Conservation (phyloP, 164 flowering plant species). For the Santalum album region DNA sequence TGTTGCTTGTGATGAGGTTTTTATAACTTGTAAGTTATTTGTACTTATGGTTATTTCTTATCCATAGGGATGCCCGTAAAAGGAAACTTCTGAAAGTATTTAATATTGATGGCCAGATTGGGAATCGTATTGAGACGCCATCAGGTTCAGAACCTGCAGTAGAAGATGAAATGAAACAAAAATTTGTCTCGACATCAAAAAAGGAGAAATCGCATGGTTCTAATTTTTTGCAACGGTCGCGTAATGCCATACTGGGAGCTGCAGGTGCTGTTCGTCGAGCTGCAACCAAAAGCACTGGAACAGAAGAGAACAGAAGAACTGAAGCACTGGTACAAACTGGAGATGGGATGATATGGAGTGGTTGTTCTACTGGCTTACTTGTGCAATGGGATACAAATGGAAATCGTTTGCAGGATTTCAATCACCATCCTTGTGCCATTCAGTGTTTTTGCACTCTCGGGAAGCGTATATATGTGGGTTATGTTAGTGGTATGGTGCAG, state of each 20-base stretch:
- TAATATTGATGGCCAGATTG: constrained; percentile 77
- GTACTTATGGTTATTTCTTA: too few species aligned
- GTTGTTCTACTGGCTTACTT: constrained; percentile 74
- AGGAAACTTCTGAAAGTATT: constrained; percentile 85
- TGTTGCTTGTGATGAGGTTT: not conserved
- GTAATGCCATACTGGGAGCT: constrained; percentile 96
- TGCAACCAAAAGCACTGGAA: constrained; percentile 58
- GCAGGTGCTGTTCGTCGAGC: constrained; percentile 97
- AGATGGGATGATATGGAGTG: constrained; percentile 89
- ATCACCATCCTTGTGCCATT: constrained; percentile 50
- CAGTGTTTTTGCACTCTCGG: constrained; percentile 78
- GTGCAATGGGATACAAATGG: constrained; percentile 96
- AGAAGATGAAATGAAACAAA: constrained; percentile 77
- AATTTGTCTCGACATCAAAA: constrained; percentile 54
- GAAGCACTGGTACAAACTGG: constrained; percentile 55
- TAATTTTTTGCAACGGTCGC: constrained; percentile 75
- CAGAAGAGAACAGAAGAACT: constrained; percentile 64
- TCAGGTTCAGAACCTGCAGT: constrained; percentile 35
- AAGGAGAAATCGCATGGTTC: constrained; percentile 69
- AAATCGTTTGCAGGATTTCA: constrained; percentile 63
- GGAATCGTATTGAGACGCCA: constrained; percentile 57
- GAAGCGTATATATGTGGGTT: constrained; percentile 76
- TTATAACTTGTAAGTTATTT: too few species aligned
- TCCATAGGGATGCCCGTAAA: constrained; percentile 82
- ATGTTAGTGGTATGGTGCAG: constrained; percentile 67